Conservation (phyloP, 352 stramenopile species). For the Elongisporangium senticosum region DNA sequence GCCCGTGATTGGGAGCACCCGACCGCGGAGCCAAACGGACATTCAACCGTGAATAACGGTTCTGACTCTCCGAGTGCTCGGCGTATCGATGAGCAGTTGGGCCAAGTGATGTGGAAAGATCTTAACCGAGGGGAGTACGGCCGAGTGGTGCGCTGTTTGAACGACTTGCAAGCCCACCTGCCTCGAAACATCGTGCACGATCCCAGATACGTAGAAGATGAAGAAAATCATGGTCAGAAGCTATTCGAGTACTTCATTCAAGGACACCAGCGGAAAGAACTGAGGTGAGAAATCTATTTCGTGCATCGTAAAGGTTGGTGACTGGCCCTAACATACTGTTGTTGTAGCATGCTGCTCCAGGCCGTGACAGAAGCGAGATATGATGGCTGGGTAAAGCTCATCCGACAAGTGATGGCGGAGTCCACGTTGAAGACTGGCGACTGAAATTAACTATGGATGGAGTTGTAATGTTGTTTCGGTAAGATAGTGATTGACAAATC, state of each 20-base stretch:
- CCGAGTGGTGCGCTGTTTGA: conserved; percentile 55
- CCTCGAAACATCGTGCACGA: conserved; percentile 22
- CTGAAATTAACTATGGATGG: not conserved
- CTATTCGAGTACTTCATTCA: conserved; percentile 38
- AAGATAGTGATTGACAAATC: not conserved
- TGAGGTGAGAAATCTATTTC: conserved; percentile 20
- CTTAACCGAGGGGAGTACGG: conserved; percentile 57
- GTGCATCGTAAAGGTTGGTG: not conserved
- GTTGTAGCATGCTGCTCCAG: conserved; percentile 40
- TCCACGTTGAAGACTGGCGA: not conserved
- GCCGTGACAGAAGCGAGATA: conserved; percentile 49
- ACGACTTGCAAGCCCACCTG: conserved; percentile 59
- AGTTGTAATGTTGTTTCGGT: not conserved
- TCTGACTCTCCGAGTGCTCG: not conserved
- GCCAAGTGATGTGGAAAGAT: conserved; percentile 43
- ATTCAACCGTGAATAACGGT: not conserved
- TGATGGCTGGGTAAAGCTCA: conserved; percentile 30
- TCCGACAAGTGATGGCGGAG: conserved; percentile 38
- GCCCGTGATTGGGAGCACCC: conserved; percentile 70
- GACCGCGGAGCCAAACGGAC: not conserved
- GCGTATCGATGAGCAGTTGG: conserved; percentile 58
- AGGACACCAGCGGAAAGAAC: conserved; percentile 31
- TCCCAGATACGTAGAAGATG: conserved; percentile 13
- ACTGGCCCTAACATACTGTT: not conserved
- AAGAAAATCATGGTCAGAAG: conserved; percentile 17